phyloP scores from a whole-genome alignment of 805 yeast species.

The Metschnikowia dekortorum region DNA sequence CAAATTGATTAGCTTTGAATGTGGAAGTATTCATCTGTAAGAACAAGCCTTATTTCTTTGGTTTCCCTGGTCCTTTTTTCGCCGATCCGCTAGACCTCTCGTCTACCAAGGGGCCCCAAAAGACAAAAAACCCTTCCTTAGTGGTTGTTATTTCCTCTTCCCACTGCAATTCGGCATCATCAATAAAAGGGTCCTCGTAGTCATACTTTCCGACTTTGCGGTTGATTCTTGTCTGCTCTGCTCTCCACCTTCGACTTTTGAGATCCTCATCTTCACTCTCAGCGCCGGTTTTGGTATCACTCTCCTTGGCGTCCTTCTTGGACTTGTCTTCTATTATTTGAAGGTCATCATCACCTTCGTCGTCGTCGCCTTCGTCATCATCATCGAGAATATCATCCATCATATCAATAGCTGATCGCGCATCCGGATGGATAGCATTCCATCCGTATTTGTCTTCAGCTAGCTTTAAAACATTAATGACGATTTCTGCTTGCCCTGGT shows the following conservation, averaged over 20 bases:
- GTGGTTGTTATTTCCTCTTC: constrained; percentile 93
- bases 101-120: constrained; percentile 84
- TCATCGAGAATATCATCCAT: constrained; percentile 49
- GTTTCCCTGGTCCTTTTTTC: constrained; percentile 26
- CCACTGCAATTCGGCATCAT: constrained; percentile 86
- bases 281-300: constrained; percentile 32
- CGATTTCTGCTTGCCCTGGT: constrained; percentile 59
- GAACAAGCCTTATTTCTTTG: constrained; percentile 17
- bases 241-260: constrained; percentile 39
- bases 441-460: constrained; percentile 87
- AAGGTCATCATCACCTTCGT: constrained; percentile 43
- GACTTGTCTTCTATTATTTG: constrained; percentile 19
- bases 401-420: constrained; percentile 52
- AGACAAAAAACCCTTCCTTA: constrained; percentile 93
- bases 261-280: constrained; percentile 43
- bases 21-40: background rate
- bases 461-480: constrained; percentile 64
- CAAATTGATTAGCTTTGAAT: background rate
- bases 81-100: constrained; percentile 25
- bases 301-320: constrained; percentile 16
- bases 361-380: constrained; percentile 43
- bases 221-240: constrained; percentile 48
- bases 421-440: constrained; percentile 63
- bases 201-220: constrained; percentile 89
- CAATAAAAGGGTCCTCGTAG: constrained; percentile 90